Base-by-base conservation (phyloP, 805 yeast genomes). In the Diddensiella caesifluorescens region DNA sequence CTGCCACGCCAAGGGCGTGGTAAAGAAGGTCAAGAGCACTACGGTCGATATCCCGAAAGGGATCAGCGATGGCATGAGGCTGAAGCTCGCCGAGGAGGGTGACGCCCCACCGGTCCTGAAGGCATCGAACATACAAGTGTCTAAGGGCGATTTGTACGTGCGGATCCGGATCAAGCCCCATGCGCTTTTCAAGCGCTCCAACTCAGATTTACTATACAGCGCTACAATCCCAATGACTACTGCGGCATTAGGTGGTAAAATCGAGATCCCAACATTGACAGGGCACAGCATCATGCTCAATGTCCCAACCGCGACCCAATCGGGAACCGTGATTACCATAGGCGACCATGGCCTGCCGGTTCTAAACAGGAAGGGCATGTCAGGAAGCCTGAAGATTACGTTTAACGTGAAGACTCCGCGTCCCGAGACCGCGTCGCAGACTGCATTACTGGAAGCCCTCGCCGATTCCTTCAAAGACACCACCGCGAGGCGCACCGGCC, bases 201-300 rank as follows among this genome's bases (percentile, higher is more conserved):
- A 83, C 26, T 74, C 76, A 50, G 81, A 85, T 54, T 71, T 92
- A 45, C 61, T 83, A 44, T 74, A 77, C 55, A 69, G 71, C 21
- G 77, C 80, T 35, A 77, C 78, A 33, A 79, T 92, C 39, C 83
- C 92, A 36, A 83, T 87, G 79, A 92, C 98, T 1, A 92, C 98
- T 0, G 98, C 98, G 1, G 88, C 96, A 0, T 69, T 92, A 34
- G 99, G 99, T 47, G 99, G 99, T 28, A 79, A 77, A 34, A 74
- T 92, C 18, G 77, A 82, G 37, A 76, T 92, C n/a, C 97, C 97
- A 25, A 90, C 98, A 0, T 74, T 92, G 21, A 86, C 79, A 49
- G 97, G 94, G 3, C 74, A 74, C 30, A 73, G 73, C 26, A 68
- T 94, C 39, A 83, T 87, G 61, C 64, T 92, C 42, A 85, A 79